Evolutionary conservation across 352 stramenopile genomes (phyloP), one percentile per base, ranked within the genome.

Genomic region (Phytophthora colocasiae): DNA sequence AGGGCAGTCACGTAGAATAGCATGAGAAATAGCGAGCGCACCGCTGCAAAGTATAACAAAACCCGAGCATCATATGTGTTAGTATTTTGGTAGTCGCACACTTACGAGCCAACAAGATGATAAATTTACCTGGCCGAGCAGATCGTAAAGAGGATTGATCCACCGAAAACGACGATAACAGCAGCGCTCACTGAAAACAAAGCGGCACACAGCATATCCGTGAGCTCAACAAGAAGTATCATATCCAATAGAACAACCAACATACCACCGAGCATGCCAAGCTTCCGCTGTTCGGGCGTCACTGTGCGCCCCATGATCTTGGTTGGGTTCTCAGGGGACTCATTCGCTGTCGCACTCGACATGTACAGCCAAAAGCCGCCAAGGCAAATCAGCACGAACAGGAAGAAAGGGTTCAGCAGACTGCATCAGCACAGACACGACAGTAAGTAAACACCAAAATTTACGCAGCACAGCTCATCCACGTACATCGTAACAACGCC

Each of bases 101-200:
- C 3, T 32, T 12, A 40, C 7, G 32, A 34, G 9, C 10, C 11
- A 53, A 39, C 3, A 12, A 59, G 6, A 41, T 38, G 63, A 15
- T 22, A 56, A 22, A n/a, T 53, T 57, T 75, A 96, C 87, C 87
- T 96, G 38, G 86, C 83, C 36, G 80, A 89, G 66, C 80, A 91
- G 59, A 96, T 93, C 36, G 85, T 93, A 55, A 96, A 93, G n/a
- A 96, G 72, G 45, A 96, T 92, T 3, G 85, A 94, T 38, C 87
- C 87, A 60, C 87, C 87, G 38, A 96, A 96, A 36, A 94, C 75
- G 32, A 96, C 79, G 60, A 96, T 85, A 32, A 96, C 80, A 15
- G 69, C 73, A 45, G 88, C 61, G 34, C 83, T 93, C 44, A 94
- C 85, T 94, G 54, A 36, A 57, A 38, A 6, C 22, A 73, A 26